These are phyloP conservation scores for Ascochyta koolunga DNA, from an alignment of 2,329 filamentous ascomycete genomes.

Conservation along the genomic window DNA sequence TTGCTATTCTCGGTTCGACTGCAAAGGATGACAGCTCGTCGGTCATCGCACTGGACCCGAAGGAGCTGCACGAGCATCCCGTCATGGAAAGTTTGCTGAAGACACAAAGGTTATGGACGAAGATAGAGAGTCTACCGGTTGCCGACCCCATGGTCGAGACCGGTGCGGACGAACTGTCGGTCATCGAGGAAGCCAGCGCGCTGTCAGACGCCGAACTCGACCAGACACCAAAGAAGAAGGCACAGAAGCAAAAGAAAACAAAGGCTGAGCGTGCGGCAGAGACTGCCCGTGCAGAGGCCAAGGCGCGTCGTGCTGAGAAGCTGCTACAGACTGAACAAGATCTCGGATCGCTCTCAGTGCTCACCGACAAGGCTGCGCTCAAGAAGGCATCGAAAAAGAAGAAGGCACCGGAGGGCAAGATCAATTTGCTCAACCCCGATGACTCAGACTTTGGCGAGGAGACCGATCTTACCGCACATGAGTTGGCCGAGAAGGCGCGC, in stretches of 20 bases:
- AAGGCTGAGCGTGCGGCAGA: constrained; percentile 58
- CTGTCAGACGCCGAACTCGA: constrained; percentile 42
- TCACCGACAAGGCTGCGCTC: constrained; percentile 59
- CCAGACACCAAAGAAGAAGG: constrained; percentile 42
- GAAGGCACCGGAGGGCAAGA: constrained; percentile 30
- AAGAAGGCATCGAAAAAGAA: constrained; percentile 56
- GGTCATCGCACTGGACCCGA: constrained; percentile 69
- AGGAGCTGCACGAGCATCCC: constrained; percentile 85
- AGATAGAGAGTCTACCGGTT: constrained; percentile 69
- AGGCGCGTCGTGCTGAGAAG: constrained; percentile 60
- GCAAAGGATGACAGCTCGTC: constrained; percentile 60
- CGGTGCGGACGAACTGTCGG: constrained; percentile 43
- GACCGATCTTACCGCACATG: constrained; percentile 74
- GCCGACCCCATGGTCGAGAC: constrained; percentile 51
- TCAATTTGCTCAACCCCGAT: constrained; percentile 57
- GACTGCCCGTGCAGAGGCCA: constrained; percentile 60
- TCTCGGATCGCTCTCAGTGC: constrained; percentile 71
- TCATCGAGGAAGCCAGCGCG: constrained; percentile 40
- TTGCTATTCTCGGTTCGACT: constrained; percentile 87
- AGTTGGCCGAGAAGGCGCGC: constrained; percentile 83
- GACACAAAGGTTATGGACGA: constrained; percentile 80
- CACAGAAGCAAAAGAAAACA: constrained; percentile 52
- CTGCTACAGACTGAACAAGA: constrained; percentile 68
- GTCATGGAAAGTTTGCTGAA: constrained; percentile 85
- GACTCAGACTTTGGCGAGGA: constrained; percentile 95